Conservation (phyloP, 306 rosid genomes). For the Abrus precatorius region DNA sequence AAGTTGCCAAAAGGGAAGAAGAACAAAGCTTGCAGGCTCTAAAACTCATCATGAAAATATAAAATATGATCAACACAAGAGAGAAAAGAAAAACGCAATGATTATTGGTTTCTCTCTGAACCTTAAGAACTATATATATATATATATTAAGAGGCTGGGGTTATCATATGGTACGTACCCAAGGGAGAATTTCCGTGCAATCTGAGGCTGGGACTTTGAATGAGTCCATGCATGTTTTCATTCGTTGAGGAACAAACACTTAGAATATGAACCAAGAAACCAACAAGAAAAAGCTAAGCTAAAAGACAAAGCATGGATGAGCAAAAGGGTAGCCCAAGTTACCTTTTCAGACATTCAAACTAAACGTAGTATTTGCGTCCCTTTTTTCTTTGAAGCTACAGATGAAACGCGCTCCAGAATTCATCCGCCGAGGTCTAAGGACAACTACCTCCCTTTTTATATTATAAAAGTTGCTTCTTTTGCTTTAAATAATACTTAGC, state of each 20-base stretch:
- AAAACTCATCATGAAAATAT: slow-evolving; percentile 46
- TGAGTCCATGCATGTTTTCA: slow-evolving; percentile 32
- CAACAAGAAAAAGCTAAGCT: slow-evolving; percentile 22
- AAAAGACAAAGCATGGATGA: slow-evolving; percentile 20
- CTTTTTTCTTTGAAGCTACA: slow-evolving; percentile 48
- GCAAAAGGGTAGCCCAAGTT: neutral
- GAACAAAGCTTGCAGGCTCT: slow-evolving; percentile 48
- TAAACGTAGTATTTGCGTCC: neutral
- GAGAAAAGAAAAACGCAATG: neutral
- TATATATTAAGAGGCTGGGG: neutral
- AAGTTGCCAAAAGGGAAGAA: slow-evolving; percentile 42
- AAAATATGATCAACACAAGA: slow-evolving; percentile 19
- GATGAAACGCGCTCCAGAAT: slow-evolving; percentile 37
- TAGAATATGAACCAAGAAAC: slow-evolving; percentile 27
- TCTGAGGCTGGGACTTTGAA: slow-evolving; percentile 45
- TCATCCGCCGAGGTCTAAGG: neutral
- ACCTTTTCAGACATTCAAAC: slow-evolving; percentile 39
- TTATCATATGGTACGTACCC: neutral
- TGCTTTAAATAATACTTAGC: neutral
- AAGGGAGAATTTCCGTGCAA: slow-evolving; percentile 49
- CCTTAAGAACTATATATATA: slow-evolving; percentile 32
- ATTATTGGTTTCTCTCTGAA: neutral
- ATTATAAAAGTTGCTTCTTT: neutral
- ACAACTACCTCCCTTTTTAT: neutral
- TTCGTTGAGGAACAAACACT: neutral